Conservation (phyloP, 306 rosid species). For the Castanea sativa region DNA sequence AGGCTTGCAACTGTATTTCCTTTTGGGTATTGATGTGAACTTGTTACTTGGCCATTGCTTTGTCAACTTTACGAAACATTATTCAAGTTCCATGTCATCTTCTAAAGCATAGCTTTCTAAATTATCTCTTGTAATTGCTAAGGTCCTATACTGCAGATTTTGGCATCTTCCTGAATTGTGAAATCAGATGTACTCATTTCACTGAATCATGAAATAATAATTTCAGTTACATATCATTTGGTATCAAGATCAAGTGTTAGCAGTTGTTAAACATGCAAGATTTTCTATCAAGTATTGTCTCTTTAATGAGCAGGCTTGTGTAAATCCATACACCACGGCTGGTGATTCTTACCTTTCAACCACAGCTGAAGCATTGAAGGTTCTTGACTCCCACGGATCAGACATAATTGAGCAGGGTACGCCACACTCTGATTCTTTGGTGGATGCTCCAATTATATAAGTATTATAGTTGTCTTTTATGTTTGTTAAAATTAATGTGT, state of each 20-base stretch:
- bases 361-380: conserved; percentile 83
- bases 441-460: conserved; percentile 98
- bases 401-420: conserved; percentile 88
- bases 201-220: background rate
- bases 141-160: background rate
- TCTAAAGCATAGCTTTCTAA: background rate
- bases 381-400: conserved; percentile 76
- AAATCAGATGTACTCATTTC: background rate
- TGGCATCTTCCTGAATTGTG: background rate
- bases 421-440: conserved; percentile 92
- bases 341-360: conserved; percentile 94
- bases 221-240: background rate
- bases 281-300: conserved; percentile 5
- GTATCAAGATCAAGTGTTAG: background rate
- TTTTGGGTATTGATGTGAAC: too few relatives aligned
- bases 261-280: background rate
- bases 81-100: background rate
- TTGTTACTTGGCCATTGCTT: too few relatives aligned
- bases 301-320: conserved; percentile 23
- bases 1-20: too few relatives aligned
- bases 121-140: background rate
- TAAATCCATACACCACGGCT: conserved; percentile 75
- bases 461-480: conserved; percentile 31
- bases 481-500: background rate
- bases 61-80: background rate